Conservation (phyloP, 768 basidiomycete species). For the Psilocybe azurescens region DNA sequence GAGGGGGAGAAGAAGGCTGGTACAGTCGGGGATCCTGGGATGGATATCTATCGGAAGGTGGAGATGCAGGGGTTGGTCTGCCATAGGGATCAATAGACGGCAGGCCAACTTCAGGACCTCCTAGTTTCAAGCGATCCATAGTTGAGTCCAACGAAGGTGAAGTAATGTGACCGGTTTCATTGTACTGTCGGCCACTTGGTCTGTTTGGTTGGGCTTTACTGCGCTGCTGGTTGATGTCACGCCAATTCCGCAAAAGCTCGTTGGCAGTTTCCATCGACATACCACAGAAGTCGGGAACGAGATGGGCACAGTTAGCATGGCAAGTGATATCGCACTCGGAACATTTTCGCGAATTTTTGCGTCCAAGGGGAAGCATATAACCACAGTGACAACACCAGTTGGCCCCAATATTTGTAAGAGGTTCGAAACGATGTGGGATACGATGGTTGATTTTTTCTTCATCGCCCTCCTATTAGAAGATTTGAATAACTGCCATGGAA, state of each 20-base stretch:
- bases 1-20: slow-evolving; percentile 33
- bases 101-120: slow-evolving; percentile 39
- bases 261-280: slow-evolving; percentile 99
- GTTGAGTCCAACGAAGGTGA: slow-evolving; percentile 39
- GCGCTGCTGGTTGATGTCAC: slow-evolving; percentile 84
- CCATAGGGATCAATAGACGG: slow-evolving; percentile 40
- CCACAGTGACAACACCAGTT: slow-evolving; percentile 99
- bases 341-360: slow-evolving; percentile 96
- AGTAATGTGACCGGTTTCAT: slow-evolving; percentile 35
- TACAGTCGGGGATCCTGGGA: slow-evolving; percentile 46
- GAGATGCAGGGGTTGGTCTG: slow-evolving; percentile 39
- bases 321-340: slow-evolving; percentile 96
- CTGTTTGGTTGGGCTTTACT: slow-evolving; percentile 45
- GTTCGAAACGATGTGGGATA: slow-evolving; percentile 97
- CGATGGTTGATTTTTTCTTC: slow-evolving; percentile 99
- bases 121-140: slow-evolving; percentile 55
- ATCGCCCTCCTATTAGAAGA: slow-evolving; percentile 76
- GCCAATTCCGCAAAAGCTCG: slow-evolving; percentile 86
- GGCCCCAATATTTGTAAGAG: slow-evolving; percentile 94
- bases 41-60: slow-evolving; percentile 42
- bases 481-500: slow-evolving; percentile 8
- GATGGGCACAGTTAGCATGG: slow-evolving; percentile 96
- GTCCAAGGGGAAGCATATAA: slow-evolving; percentile 94
- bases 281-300: slow-evolving; percentile 99
- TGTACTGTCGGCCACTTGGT: slow-evolving; percentile 39